phyloP scores from a whole-genome alignment of 164 flowering plant genomes.

The Vitis labrusca region DNA sequence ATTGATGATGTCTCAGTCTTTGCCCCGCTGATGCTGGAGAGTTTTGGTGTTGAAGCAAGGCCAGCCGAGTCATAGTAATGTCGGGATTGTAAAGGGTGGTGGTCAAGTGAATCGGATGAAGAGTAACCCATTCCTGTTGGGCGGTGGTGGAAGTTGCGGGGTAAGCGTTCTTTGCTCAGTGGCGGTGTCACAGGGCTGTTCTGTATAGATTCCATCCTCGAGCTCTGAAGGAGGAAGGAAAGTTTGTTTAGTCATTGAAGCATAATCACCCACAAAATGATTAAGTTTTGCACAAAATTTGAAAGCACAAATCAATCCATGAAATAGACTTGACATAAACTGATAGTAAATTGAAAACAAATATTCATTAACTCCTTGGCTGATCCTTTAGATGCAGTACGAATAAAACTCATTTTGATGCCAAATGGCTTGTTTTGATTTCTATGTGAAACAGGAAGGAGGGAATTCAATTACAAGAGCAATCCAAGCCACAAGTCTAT shows the following conservation, averaged over 20 bases:
- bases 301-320: too few relatives aligned
- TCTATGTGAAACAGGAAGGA: too few relatives aligned
- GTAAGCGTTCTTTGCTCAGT: conserved; percentile 60
- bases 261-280: background rate
- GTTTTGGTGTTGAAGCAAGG: conserved; percentile 74
- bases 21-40: conserved; percentile 75
- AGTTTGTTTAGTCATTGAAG: background rate
- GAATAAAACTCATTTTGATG: too few relatives aligned
- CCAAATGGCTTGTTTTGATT: too few relatives aligned
- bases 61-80: conserved; percentile 50
- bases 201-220: conserved; percentile 64
- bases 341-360: too few relatives aligned
- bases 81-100: conserved; percentile 53
- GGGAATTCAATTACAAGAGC: too few relatives aligned
- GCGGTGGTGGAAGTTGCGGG: conserved; percentile 53
- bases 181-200: conserved; percentile 91
- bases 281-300: too few relatives aligned
- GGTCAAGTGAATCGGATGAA: conserved; percentile 85
- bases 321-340: too few relatives aligned
- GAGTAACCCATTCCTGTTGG: conserved; percentile 67
- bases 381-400: too few relatives aligned
- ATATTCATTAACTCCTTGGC: too few relatives aligned
- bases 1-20: conserved; percentile 80
- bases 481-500: too few relatives aligned
- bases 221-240: conserved; percentile 41